These are phyloP conservation scores for Candida jianshihensis DNA, from an alignment of 805 yeast species.

Conservation along the genomic window DNA sequence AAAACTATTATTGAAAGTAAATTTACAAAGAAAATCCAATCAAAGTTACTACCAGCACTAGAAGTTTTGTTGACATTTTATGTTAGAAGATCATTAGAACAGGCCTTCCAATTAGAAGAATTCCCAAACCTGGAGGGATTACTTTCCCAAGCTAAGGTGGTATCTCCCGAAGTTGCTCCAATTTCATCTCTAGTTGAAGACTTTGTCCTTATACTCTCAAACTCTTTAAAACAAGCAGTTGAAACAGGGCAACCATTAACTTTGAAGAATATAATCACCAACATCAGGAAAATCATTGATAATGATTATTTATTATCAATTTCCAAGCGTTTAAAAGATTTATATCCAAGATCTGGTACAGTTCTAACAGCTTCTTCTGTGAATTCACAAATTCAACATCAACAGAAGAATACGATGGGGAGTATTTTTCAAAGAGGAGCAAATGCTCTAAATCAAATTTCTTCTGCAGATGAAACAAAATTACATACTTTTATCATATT, in stretches of 20 bases:
- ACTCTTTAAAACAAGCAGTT: slow-evolving; percentile 55
- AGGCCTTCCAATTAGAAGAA: slow-evolving; percentile 74
- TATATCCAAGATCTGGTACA: slow-evolving; percentile 33
- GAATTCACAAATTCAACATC: slow-evolving; percentile 11
- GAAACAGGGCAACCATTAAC: slow-evolving; percentile 62
- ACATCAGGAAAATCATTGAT: slow-evolving; percentile 53
- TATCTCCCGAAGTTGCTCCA: slow-evolving; percentile 52
- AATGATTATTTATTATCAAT: slow-evolving; percentile 56
- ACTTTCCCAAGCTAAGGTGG: slow-evolving; percentile 16
- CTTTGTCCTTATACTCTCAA: slow-evolving; percentile 63
- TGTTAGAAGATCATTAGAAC: slow-evolving; percentile 71
- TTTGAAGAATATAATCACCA: slow-evolving; percentile 47
- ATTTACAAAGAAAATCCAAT: slow-evolving; percentile 47
- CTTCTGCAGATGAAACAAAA: slow-evolving; percentile 38
- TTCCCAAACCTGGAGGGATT: slow-evolving; percentile 48
- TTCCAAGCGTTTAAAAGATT: slow-evolving; percentile 38
- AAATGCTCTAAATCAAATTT: slow-evolving; percentile 32
- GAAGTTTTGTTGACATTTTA: slow-evolving; percentile 60
- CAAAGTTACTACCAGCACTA: slow-evolving; percentile 52
- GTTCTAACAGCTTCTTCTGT: slow-evolving; percentile 16
- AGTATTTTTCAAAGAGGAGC: slow-evolving; percentile 38
- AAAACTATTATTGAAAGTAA: slow-evolving; percentile 45
- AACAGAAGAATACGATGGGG: slow-evolving; percentile 15
- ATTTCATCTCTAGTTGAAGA: slow-evolving; percentile 86
- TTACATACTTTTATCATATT: slow-evolving; percentile 57